phyloP scores from a whole-genome alignment of 108 stramenopile genomes.

The Mediolabrus comicus region DNA sequence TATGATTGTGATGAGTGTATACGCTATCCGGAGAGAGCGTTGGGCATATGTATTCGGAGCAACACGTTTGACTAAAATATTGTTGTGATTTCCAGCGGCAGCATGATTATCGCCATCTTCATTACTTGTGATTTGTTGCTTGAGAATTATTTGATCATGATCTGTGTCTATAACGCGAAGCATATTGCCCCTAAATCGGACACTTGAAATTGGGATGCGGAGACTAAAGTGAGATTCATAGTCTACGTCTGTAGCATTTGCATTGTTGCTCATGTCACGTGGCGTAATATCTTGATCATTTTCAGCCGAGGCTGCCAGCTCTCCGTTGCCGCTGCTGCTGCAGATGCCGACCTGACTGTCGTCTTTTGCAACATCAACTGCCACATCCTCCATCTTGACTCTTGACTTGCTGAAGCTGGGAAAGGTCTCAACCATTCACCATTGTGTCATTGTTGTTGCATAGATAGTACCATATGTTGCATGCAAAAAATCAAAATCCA shows the following conservation, averaged over 20 bases:
- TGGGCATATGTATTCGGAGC: conserved; percentile 32
- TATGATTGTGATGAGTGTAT: conserved; percentile 55
- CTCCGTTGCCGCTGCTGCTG: too few relatives aligned
- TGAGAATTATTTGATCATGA: conserved; percentile 54
- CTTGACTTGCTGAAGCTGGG: too few relatives aligned
- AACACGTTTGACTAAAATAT: conserved; percentile 50
- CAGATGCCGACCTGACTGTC: too few relatives aligned
- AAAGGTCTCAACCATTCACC: too few relatives aligned
- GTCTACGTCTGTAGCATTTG: background rate
- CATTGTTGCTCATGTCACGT: background rate
- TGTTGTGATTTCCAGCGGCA: conserved; percentile 15
- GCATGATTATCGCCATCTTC: background rate
- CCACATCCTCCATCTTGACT: too few relatives aligned
- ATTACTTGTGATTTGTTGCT: conserved; percentile 10
- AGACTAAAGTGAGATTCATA: conserved; percentile 63
- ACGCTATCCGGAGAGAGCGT: conserved; percentile 40
- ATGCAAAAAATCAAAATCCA: too few relatives aligned
- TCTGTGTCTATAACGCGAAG: conserved; percentile 47
- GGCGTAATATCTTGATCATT: too few relatives aligned
- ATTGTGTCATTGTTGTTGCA: too few relatives aligned
- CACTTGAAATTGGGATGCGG: conserved; percentile 39
- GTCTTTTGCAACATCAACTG: too few relatives aligned
- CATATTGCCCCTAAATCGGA: conserved; percentile 44
- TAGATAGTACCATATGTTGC: too few relatives aligned
- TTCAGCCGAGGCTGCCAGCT: too few relatives aligned